Percentiles rank a stretch among this genome's conserved stretches.
phyloP scores from a whole-genome alignment of 495 filamentous ascomycete genomes.

The Xylaria telfairii region DNA sequence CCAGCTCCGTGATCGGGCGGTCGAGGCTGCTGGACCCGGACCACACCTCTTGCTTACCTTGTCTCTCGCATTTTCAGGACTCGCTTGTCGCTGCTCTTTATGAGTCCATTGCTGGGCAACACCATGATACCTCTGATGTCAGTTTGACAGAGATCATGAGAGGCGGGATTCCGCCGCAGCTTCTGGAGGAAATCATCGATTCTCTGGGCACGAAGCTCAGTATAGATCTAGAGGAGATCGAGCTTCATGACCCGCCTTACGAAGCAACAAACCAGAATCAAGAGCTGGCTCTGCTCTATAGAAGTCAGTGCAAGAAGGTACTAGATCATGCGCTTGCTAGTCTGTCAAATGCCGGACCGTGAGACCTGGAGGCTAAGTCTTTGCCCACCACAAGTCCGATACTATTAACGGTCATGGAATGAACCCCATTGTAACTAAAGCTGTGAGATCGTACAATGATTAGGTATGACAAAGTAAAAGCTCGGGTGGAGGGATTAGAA shows the following conservation, averaged over 20 bases:
- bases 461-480: slow-evolving; percentile 5
- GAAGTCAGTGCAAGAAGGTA: slow-evolving; percentile 49
- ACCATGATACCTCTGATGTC: slow-evolving; percentile 20
- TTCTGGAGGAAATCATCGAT: slow-evolving; percentile 33
- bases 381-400: neutral
- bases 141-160: slow-evolving; percentile 35
- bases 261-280: slow-evolving; percentile 47
- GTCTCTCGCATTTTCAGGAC: slow-evolving; percentile 50
- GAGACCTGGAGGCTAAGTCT: neutral
- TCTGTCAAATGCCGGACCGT: slow-evolving; percentile 27
- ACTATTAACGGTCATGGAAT: neutral
- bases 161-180: slow-evolving; percentile 27
- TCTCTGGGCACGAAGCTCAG: slow-evolving; percentile 35
- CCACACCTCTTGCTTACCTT: slow-evolving; percentile 37
- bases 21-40: slow-evolving; percentile 34
- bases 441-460: neutral
- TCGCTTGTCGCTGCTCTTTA: slow-evolving; percentile 44
- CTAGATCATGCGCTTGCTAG: slow-evolving; percentile 40
- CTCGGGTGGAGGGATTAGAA: neutral
- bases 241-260: slow-evolving; percentile 39
- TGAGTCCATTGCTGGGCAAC: slow-evolving; percentile 32
- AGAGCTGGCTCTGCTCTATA: slow-evolving; percentile 47
- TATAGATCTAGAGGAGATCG: slow-evolving; percentile 42
- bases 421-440: neutral
- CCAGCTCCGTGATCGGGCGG: slow-evolving; percentile 43